Evolutionary conservation across 2,329 filamentous ascomycete genomes (phyloP), one percentile per base, ranked within the genome.

Genomic region (Ceratocystiopsis minuta): DNA sequence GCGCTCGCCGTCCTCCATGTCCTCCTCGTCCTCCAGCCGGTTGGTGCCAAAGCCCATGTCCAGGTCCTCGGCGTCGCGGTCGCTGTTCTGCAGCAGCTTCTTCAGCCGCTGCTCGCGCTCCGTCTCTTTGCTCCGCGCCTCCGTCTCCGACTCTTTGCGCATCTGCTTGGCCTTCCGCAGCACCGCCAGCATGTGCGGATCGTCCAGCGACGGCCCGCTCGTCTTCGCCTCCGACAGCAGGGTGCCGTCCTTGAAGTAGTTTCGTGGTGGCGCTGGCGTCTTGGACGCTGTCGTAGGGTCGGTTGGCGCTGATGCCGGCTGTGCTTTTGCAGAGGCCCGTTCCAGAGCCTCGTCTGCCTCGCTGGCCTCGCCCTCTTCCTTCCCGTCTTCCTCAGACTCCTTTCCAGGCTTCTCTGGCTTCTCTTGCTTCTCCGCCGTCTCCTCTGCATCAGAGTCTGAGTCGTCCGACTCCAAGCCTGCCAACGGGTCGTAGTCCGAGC

Each of bases 1-100:
- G 36, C 64, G 66, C 55, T 70, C 66, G 50, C 70, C 75, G 38
- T 64, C 66, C 55, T 70, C 68, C 48, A 80, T 72, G 48, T 93
- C 87, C 45, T 87, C 87, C 39, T 87, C 86, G 53, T 95, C 90
- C 42, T 83, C 86, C 53, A 84, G 79, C 24, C 88, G 72, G 54
- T 80, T 90, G 16, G 78, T 83, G 32, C 90, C 90, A 54, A 98
- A 96, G 46, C 87, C 88, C 67, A 96, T 74, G 54, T 98, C 90
- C 61, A 98, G 71, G 60, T 98, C 88, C 44, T 88, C 78, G 38
- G 86, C 75, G 55, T 96, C 88, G 38, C 87, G 73, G 50, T 82
- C 80, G 43, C 77, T 74, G 45, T 70, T 70, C 51, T 78, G 66
- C 6, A 95, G 65, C 64, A 95, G 80, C 49, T 73, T 79, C 57